Conservation (phyloP, 495 filamentous ascomycete genomes). For the Penicillium bialowiezense region DNA sequence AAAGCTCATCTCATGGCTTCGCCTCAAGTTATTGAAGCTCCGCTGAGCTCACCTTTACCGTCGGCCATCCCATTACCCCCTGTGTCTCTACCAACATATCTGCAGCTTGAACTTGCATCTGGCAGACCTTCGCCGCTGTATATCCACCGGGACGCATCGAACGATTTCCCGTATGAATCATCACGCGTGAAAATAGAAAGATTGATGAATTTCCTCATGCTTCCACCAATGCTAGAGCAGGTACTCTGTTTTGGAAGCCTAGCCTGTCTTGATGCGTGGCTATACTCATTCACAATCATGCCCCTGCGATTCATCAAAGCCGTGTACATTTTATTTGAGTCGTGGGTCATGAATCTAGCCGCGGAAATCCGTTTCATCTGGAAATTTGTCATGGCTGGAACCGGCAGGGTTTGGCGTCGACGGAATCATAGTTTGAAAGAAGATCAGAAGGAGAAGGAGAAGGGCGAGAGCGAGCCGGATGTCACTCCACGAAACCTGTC, state of each 20-base stretch:
- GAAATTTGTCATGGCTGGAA: constrained; percentile 69
- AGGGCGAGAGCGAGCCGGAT: constrained; percentile 25
- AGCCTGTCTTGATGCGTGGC: constrained; percentile 94
- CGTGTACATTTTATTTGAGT: constrained; percentile 67
- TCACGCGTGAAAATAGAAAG: constrained; percentile 94
- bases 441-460: constrained; percentile 8
- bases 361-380: constrained; percentile 66
- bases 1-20: constrained; percentile 28
- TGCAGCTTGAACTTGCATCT: constrained; percentile 84
- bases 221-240: constrained; percentile 81
- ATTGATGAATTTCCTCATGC: constrained; percentile 80
- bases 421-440: constrained; percentile 37
- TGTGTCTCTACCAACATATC: constrained; percentile 79
- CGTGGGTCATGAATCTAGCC: constrained; percentile 62
- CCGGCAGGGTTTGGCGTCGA: constrained; percentile 73
- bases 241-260: constrained; percentile 82
- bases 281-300: constrained; percentile 92
- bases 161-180: constrained; percentile 89
- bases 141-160: constrained; percentile 69
- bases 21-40: constrained; percentile 30
- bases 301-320: constrained; percentile 89
- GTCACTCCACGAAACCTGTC: constrained; percentile 18
- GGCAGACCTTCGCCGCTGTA: constrained; percentile 82
- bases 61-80: constrained; percentile 76
- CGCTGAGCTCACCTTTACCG: constrained; percentile 64